Percentiles rank a stretch among this genome's conserved stretches.
Evolutionary conservation across 75 land plant genomes (phyloP).

Genomic region (Pinus albicaulis): DNA sequence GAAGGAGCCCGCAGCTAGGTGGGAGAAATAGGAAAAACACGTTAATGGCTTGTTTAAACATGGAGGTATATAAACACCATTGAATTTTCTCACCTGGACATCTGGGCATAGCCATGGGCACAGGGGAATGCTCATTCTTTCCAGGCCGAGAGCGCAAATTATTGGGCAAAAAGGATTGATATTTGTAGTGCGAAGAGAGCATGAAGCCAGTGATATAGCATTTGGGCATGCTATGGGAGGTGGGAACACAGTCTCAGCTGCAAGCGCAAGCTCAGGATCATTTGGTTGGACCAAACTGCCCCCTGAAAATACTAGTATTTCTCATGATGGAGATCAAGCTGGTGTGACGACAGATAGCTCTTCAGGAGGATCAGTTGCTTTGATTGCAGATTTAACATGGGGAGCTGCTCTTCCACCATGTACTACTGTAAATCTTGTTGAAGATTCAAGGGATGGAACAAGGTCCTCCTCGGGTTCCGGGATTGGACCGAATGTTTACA

Average conservation of each 20-base stretch:
- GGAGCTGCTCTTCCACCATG: conserved; percentile 9
- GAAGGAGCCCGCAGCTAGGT: no score
- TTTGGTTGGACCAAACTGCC: conserved; percentile 85
- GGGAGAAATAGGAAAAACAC: no score
- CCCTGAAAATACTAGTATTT: conserved; percentile 1
- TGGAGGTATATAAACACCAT: no score
- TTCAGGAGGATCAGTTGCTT: neutral
- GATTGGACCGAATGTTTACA: conserved; percentile 32
- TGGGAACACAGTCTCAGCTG: neutral
- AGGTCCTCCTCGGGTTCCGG: neutral
- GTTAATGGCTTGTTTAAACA: no score
- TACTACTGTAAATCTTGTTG: conserved; percentile 6
- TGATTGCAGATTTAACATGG: conserved; percentile 23
- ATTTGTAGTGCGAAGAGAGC: conserved; percentile 81
- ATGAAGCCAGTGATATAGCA: conserved; percentile 61
- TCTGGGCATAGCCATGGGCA: conserved; percentile 17
- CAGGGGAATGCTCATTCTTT: conserved; percentile 87
- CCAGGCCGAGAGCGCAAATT: conserved; percentile 38
- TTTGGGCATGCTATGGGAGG: conserved; percentile 36
- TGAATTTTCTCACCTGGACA: no score
- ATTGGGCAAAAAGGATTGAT: conserved; percentile 31
- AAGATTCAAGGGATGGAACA: conserved; percentile 11
- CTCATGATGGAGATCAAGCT: conserved; percentile 15
- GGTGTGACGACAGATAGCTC: neutral
- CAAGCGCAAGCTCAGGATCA: conserved; percentile 30